These are phyloP conservation scores for Aspergillus ellipticus DNA, from an alignment of 495 filamentous ascomycete species.

Conservation along the genomic window DNA sequence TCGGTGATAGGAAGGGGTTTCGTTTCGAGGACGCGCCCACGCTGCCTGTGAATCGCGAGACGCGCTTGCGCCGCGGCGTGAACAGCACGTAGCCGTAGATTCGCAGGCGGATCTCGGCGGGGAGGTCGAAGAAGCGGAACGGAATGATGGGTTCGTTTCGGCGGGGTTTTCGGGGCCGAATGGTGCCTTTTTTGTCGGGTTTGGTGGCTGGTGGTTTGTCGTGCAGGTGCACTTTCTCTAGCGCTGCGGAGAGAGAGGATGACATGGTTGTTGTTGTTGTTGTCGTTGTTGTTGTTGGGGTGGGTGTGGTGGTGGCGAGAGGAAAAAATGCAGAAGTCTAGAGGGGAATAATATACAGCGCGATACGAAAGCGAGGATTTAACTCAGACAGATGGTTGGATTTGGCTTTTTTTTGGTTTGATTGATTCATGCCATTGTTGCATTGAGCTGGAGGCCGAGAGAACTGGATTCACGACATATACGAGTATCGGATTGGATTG, in stretches of 20 bases:
- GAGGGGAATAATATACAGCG: constrained; percentile 10
- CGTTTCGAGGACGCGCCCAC: constrained; percentile 78
- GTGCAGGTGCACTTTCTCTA: constrained; percentile 18
- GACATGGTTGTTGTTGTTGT: background rate
- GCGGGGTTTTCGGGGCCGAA: constrained; percentile 15
- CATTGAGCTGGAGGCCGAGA: constrained; percentile 13
- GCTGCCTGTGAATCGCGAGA: constrained; percentile 34
- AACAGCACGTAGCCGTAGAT: constrained; percentile 66
- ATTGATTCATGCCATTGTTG: constrained; percentile 23
- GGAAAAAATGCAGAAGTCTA: constrained; percentile 4
- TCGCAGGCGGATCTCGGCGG: constrained; percentile 68
- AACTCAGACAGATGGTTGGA: background rate
- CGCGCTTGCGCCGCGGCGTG: constrained; percentile 32
- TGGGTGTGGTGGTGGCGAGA: background rate
- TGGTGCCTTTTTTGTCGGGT: constrained; percentile 15
- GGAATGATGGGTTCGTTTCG: constrained; percentile 21
- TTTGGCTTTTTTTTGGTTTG: constrained; percentile 3
- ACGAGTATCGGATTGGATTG: background rate
- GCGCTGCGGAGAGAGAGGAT: constrained; percentile 15
- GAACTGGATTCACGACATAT: constrained; percentile 13
- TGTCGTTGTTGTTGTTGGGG: background rate
- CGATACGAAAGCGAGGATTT: constrained; percentile 12
- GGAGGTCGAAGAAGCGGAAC: constrained; percentile 75
- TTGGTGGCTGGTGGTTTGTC: constrained; percentile 6
- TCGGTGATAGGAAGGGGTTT: constrained; percentile 49